A percentile compares a stretch with the other conserved stretches of the same genome.
Conservation (phyloP, 1,284 basidiomycete genomes). For the Ganoderma multipileum region DNA sequence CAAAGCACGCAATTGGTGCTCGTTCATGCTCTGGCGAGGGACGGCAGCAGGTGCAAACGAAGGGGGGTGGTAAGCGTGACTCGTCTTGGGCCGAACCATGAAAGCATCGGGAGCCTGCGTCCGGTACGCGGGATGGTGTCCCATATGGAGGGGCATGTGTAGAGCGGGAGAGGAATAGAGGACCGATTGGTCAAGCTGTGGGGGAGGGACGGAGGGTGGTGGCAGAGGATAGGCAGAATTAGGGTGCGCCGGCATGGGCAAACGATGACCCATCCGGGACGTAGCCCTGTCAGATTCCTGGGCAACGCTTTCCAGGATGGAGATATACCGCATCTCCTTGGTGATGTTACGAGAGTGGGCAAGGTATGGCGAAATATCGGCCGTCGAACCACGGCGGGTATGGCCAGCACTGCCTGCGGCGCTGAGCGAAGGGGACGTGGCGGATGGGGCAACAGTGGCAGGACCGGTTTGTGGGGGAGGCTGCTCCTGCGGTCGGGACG, state of each 20-base stretch:
- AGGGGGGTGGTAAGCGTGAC: slow-evolving; percentile 56
- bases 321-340: slow-evolving; percentile 72
- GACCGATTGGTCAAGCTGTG: slow-evolving; percentile 31
- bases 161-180: slow-evolving; percentile 43
- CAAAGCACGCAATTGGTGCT: slow-evolving; percentile 56
- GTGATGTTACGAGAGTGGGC: slow-evolving; percentile 59
- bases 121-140: slow-evolving; percentile 13
- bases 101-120: slow-evolving; percentile 48
- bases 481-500: slow-evolving; percentile 10
- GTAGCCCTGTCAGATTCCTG: slow-evolving; percentile 73
- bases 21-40: slow-evolving; percentile 56
- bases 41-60: slow-evolving; percentile 39
- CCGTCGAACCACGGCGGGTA: slow-evolving; percentile 33
- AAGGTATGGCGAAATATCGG: slow-evolving; percentile 70
- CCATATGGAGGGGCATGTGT: slow-evolving; percentile 20
- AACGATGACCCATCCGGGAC: slow-evolving; percentile 48
- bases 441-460: not conserved
- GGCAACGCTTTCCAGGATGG: slow-evolving; percentile 75
- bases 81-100: slow-evolving; percentile 66
- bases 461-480: not conserved
- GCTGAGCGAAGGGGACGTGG: slow-evolving; percentile 14
- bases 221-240: slow-evolving; percentile 25
- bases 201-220: slow-evolving; percentile 28
- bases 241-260: slow-evolving; percentile 17
- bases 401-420: slow-evolving; percentile 15